Base-by-base conservation (phyloP, 495 filamentous ascomycete species). In the Penicillium goetzii region DNA sequence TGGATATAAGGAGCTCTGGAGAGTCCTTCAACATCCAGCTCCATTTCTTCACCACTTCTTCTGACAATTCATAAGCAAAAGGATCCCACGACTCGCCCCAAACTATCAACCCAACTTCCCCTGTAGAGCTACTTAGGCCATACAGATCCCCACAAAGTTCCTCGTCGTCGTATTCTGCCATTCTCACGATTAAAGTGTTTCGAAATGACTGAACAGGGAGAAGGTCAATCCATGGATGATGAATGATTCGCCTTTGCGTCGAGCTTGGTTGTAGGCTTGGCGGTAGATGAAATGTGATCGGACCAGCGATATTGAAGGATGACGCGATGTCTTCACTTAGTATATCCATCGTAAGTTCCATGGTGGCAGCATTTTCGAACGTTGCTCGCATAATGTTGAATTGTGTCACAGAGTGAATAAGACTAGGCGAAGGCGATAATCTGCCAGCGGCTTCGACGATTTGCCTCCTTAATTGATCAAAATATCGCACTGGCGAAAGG, bases 41-140 rank as follows among this genome's bases (percentile, higher is more conserved):
- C 65, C 64, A 72, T 32, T 72, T 72, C n/a, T 17, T 47, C 0
- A 63, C 33, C 2, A 68, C 38, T 8, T 3, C 23, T 34, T 66
- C 70, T 7, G 70, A 66, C n/a, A 62, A 25, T 52, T 72, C 70
- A 38, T 70, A 72, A 8, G 67, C 70, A 7, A 9, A 25, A 1
- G 70, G 70, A 57, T 72, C 65, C 70, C 68, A 72, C 2, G 70
- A 15, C 10, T 72, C 68, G 10, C 70, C 70, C 70, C 70, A 72
- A 23, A 70, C 40, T 21, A 67, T 21, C 30, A 72, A 25, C 14
- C 70, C 70, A 23, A 60, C 51, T 23, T 64, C 33, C 2, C 34
- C 14, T 0, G 60, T 61, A 2, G 60, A 4, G 7, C 23, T 55
- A 43, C 58, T 54, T 8, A 56, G 1, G 2, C 65, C 67, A 45